Percentiles rank a stretch among this genome's conserved stretches.
phyloP scores from a whole-genome alignment of 768 basidiomycete species.

The Suillus paluster region DNA sequence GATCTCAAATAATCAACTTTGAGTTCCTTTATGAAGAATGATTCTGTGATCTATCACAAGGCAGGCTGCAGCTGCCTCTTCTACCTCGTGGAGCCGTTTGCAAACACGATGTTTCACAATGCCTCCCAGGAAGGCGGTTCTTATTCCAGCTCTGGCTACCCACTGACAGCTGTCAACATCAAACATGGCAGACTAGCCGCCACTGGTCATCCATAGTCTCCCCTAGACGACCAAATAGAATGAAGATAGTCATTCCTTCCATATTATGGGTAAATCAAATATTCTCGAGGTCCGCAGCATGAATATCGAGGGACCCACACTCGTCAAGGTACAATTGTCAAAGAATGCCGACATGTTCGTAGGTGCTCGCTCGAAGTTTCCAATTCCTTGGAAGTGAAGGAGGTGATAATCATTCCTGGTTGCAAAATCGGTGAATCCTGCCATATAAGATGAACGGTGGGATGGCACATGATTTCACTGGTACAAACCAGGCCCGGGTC shows the following conservation, averaged over 20 bases:
- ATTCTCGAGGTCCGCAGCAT: slow-evolving; percentile 1
- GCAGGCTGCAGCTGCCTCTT: neutral
- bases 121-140: neutral
- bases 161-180: neutral
- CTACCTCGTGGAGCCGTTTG: neutral
- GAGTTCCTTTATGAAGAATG: neutral
- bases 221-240: too few species aligned
- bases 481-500: too few species aligned
- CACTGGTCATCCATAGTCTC: neutral
- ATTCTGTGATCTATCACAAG: neutral
- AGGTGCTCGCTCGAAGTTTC: neutral
- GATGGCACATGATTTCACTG: too few species aligned
- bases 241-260: too few species aligned
- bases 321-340: neutral
- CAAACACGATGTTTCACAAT: neutral
- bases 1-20: neutral
- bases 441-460: neutral
- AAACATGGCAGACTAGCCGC: neutral
- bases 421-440: neutral
- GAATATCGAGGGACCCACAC: neutral
- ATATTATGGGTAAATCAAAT: too few species aligned
- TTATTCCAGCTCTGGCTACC: neutral
- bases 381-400: neutral
- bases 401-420: neutral
- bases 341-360: neutral